Percentiles rank a stretch among this genome's conserved stretches.
phyloP scores from a whole-genome alignment of 768 basidiomycete genomes.

The Pleurotus salmoneostramineus region DNA sequence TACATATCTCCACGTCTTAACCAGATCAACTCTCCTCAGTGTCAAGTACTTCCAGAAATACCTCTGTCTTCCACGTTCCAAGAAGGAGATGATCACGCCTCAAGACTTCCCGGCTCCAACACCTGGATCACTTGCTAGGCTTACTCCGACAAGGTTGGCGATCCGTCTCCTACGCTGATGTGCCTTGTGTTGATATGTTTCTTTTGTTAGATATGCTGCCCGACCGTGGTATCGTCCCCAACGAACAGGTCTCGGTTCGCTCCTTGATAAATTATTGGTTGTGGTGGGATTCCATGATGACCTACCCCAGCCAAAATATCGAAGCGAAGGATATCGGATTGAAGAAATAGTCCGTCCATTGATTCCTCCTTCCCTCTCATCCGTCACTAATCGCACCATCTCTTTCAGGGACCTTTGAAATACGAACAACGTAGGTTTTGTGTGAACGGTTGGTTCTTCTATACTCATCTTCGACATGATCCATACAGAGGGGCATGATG shows the following conservation, averaged over 20 bases:
- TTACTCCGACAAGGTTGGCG: slow-evolving; percentile 29
- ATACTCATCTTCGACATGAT: neutral
- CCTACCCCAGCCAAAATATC: slow-evolving; percentile 34
- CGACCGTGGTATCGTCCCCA: slow-evolving; percentile 47
- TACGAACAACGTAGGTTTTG: slow-evolving; percentile 30
- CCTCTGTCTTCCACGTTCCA: slow-evolving; percentile 33
- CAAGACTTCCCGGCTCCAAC: slow-evolving; percentile 18
- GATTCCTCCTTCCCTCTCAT: neutral
- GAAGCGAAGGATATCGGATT: slow-evolving; percentile 35
- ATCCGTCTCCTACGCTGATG: neutral
- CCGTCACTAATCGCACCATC: neutral
- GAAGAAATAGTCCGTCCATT: slow-evolving; percentile 36
- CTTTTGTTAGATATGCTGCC: slow-evolving; percentile 23
- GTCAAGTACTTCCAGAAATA: slow-evolving; percentile 30
- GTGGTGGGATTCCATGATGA: slow-evolving; percentile 29
- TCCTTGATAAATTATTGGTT: slow-evolving; percentile 27
- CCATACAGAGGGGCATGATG: slow-evolving; percentile 33
- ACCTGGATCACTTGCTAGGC: slow-evolving; percentile 21
- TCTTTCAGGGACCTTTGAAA: slow-evolving; percentile 28
- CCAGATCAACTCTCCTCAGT: slow-evolving; percentile 17
- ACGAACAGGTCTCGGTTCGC: slow-evolving; percentile 21
- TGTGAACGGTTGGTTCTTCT: neutral
- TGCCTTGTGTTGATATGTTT: neutral
- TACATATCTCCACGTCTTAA: slow-evolving; percentile 22
- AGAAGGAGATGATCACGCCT: slow-evolving; percentile 16